These are phyloP conservation scores for Phytophthora europaea DNA, from an alignment of 352 stramenopile genomes.

Conservation along the genomic window DNA sequence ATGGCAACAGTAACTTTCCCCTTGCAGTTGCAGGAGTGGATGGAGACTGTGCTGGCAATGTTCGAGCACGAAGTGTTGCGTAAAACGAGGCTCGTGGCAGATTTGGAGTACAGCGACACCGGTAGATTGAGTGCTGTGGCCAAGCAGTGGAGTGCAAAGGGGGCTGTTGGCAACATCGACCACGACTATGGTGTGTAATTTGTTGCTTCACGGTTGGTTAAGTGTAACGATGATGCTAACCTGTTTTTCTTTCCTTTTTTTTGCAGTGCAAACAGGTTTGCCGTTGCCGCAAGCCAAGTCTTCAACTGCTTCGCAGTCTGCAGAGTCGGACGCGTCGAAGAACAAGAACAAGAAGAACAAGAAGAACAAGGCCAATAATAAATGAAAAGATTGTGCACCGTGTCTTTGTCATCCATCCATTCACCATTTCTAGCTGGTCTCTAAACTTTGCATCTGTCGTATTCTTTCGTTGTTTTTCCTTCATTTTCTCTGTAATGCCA, in stretches of 20 bases:
- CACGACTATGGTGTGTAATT: conserved; percentile 52
- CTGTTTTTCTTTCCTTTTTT: neutral
- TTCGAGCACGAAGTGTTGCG: conserved; percentile 70
- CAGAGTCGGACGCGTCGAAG: conserved; percentile 24
- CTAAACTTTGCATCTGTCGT: conserved; percentile 20
- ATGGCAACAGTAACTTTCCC: conserved; percentile 27
- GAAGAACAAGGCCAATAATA: conserved; percentile 46
- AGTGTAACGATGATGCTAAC: neutral
- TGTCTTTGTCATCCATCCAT: neutral
- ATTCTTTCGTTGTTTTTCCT: neutral
- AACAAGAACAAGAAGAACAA: conserved; percentile 64
- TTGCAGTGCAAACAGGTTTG: conserved; percentile 52
- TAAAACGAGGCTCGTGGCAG: conserved; percentile 60
- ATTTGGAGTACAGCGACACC: conserved; percentile 66
- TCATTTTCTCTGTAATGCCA: conserved; percentile 7
- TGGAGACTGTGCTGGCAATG: conserved; percentile 79
- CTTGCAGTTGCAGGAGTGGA: conserved; percentile 71
- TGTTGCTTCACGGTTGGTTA: neutral
- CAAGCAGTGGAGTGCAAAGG: conserved; percentile 54
- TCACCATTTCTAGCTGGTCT: neutral
- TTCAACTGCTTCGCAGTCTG: conserved; percentile 4
- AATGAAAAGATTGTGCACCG: conserved; percentile 3
- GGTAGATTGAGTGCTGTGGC: conserved; percentile 46
- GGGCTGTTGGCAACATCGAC: conserved; percentile 55
- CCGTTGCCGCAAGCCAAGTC: conserved; percentile 41